Percentiles rank a stretch among this genome's conserved stretches.
Conservation (phyloP, 1,284 basidiomycete species). For the Puccinia triticina region DNA sequence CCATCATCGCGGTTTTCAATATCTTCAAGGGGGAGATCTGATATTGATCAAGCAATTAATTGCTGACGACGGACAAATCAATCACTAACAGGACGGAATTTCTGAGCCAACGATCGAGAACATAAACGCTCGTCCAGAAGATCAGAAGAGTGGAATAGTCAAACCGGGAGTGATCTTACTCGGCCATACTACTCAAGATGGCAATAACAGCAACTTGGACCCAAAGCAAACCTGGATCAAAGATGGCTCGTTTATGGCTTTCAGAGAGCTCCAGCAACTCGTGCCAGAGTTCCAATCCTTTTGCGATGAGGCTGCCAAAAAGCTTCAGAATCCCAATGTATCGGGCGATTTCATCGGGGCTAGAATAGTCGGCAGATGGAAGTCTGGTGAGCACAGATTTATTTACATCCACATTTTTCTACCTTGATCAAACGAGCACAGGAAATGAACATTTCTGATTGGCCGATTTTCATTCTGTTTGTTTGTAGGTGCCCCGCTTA, state of each 20-base stretch:
- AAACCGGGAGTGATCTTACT: conserved; percentile 47
- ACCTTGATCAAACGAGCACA: not conserved
- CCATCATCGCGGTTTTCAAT: not conserved
- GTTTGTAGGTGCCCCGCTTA: conserved; percentile 42
- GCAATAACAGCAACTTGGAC: not conserved
- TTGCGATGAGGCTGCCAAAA: conserved; percentile 36
- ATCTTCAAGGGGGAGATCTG: not conserved
- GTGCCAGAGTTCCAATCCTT: conserved; percentile 50
- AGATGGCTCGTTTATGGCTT: conserved; percentile 46
- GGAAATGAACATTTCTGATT: not conserved
- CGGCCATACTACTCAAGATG: conserved; percentile 23
- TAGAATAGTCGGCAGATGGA: conserved; percentile 51
- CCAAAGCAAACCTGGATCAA: conserved; percentile 37
- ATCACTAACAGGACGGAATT: conserved; percentile 42
- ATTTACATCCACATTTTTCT: not conserved
- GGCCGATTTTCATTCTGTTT: not conserved
- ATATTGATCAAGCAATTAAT: not conserved
- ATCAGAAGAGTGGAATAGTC: conserved; percentile 48
- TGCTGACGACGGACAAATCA: not conserved
- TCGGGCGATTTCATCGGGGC: conserved; percentile 49
- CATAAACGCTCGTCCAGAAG: conserved; percentile 17
- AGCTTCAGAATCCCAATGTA: conserved; percentile 36
- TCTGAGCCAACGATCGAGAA: conserved; percentile 28
- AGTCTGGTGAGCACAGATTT: conserved; percentile 38
- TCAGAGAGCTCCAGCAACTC: conserved; percentile 45